These are phyloP conservation scores for Sporothrix variecibatus DNA, from an alignment of 2,329 filamentous ascomycete genomes.

Conservation along the genomic window DNA sequence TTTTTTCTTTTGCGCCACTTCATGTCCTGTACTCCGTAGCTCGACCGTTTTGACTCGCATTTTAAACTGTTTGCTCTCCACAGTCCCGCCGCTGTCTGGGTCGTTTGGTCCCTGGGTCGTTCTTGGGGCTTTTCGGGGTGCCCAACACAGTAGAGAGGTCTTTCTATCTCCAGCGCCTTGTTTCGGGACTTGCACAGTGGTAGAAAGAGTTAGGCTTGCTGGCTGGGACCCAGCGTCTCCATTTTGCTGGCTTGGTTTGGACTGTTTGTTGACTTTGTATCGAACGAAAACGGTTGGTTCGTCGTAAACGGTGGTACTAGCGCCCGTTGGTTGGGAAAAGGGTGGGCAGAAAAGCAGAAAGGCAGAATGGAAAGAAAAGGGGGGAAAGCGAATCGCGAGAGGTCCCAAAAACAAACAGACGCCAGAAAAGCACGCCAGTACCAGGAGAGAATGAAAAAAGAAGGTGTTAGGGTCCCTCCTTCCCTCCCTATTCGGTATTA, in stretches of 20 bases:
- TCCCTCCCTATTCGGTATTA: neutral
- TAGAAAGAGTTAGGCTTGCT: neutral
- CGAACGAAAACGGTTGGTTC: constrained; percentile 19
- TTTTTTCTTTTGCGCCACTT: neutral
- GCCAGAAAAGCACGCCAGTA: neutral
- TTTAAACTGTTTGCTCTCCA: neutral
- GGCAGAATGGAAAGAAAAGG: neutral
- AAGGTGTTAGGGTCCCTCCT: neutral
- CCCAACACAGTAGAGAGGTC: neutral
- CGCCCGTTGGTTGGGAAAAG: neutral
- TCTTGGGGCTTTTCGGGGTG: neutral
- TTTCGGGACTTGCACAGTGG: neutral
- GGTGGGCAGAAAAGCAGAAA: neutral
- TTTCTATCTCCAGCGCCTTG: neutral
- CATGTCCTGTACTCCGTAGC: neutral
- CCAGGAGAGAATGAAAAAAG: constrained; percentile 1
- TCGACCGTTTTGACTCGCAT: constrained; percentile 6
- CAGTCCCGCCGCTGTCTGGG: neutral
- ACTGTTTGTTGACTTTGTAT: neutral
- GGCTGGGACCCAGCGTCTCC: neutral
- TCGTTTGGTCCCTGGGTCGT: neutral
- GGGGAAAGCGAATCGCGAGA: neutral
- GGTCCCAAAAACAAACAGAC: neutral
- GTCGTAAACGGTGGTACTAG: constrained; percentile 3
- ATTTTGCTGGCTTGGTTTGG: neutral